Percentiles rank a stretch among this genome's conserved stretches.
Evolutionary conservation across 106 monocot genomes (phyloP).

Genomic region (Dendrobium officinale): DNA sequence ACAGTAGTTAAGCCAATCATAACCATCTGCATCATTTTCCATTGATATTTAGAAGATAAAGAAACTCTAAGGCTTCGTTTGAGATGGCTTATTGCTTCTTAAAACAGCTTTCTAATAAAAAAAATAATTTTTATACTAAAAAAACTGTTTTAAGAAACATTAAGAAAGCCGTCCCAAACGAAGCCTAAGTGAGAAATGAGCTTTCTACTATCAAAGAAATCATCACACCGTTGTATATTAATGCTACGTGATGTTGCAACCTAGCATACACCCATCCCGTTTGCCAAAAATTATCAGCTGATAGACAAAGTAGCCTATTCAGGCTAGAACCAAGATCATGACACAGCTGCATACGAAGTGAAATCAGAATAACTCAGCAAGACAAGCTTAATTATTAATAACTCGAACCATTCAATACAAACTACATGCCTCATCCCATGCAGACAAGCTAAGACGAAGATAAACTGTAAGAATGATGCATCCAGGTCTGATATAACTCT

Average conservation of each 20-base stretch:
- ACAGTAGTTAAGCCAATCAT: slow-evolving; percentile 11
- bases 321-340: slow-evolving; percentile 38
- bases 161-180: no score
- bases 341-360: slow-evolving; percentile 32
- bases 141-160: no score
- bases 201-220: neutral
- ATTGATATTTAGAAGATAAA: neutral
- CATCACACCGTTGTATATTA: slow-evolving; percentile 59
- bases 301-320: slow-evolving; percentile 31
- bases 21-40: neutral
- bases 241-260: slow-evolving; percentile 49
- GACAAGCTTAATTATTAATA: neutral
- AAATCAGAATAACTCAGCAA: neutral
- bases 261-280: slow-evolving; percentile 66
- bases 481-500: slow-evolving; percentile 87
- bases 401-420: neutral
- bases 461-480: slow-evolving; percentile 82
- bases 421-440: slow-evolving; percentile 52
- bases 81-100: no score
- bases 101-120: no score
- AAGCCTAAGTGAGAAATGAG: neutral
- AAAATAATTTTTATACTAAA: neutral
- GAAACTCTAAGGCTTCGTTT: neutral
- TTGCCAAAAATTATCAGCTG: slow-evolving; percentile 53
- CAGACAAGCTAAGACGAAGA: slow-evolving; percentile 44